phyloP scores from a whole-genome alignment of 2,329 filamentous ascomycete genomes.

The Xylariaceae sp. region DNA sequence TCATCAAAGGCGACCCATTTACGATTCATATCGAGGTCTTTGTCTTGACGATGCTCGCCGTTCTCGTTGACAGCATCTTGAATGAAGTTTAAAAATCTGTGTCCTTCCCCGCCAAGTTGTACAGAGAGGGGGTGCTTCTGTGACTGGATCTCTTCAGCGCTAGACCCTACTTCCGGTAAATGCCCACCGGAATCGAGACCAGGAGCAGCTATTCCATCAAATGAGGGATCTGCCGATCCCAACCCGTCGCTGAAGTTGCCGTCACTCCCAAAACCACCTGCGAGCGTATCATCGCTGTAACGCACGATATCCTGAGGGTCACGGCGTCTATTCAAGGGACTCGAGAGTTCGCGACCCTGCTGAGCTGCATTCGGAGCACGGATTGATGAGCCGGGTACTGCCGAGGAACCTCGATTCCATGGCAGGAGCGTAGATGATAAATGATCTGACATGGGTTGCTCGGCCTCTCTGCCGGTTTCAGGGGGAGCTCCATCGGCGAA shows the following conservation, averaged over 20 bases:
- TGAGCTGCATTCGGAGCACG: slow-evolving; percentile 39
- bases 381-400: slow-evolving; percentile 44
- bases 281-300: slow-evolving; percentile 42
- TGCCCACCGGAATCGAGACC: background rate
- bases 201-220: slow-evolving; percentile 27
- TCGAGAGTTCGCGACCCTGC: slow-evolving; percentile 40
- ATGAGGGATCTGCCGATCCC: slow-evolving; percentile 33
- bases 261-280: slow-evolving; percentile 35
- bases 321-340: slow-evolving; percentile 38
- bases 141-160: slow-evolving; percentile 17
- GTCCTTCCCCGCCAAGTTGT: slow-evolving; percentile 42
- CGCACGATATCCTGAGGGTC: slow-evolving; percentile 42
- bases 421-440: slow-evolving; percentile 49
- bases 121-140: slow-evolving; percentile 22
- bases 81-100: slow-evolving; percentile 45
- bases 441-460: slow-evolving; percentile 62
- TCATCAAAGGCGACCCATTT: slow-evolving; percentile 62
- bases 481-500: slow-evolving; percentile 19
- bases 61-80: slow-evolving; percentile 34
- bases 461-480: slow-evolving; percentile 49
- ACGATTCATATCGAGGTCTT: slow-evolving; percentile 32
- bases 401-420: slow-evolving; percentile 50
- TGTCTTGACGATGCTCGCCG: slow-evolving; percentile 30
- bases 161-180: background rate
- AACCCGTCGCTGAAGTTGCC: slow-evolving; percentile 32